A percentile compares a stretch with the other conserved stretches of the same genome.
phyloP scores from a whole-genome alignment of 768 basidiomycete species.

The Pisolithus tinctorius region DNA sequence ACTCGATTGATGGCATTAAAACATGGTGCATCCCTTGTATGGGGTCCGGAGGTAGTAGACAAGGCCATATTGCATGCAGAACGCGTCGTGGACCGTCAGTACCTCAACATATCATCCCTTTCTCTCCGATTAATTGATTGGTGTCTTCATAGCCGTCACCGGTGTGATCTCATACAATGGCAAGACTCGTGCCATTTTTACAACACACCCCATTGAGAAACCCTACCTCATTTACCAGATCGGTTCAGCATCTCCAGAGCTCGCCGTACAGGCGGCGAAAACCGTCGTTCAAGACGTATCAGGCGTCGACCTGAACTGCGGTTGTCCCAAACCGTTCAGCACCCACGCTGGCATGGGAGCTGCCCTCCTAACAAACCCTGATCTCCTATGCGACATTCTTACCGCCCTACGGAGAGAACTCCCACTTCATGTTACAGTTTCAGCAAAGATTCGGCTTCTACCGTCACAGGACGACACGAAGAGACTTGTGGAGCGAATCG shows the following conservation, averaged over 20 bases:
- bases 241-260: conserved; percentile 81
- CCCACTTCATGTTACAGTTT: conserved; percentile 77
- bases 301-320: conserved; percentile 95
- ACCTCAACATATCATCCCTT: background rate
- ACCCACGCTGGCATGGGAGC: conserved; percentile 96
- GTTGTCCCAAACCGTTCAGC: conserved; percentile 95
- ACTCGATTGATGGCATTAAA: conserved; percentile 83
- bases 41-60: conserved; percentile 96
- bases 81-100: conserved; percentile 81
- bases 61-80: conserved; percentile 87
- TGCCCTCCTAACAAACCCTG: conserved; percentile 86
- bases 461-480: conserved; percentile 84
- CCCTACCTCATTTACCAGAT: conserved; percentile 94
- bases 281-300: conserved; percentile 83
- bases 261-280: conserved; percentile 89
- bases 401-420: conserved; percentile 66
- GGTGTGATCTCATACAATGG: conserved; percentile 87
- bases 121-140: background rate
- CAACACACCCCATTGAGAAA: conserved; percentile 91
- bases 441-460: conserved; percentile 88
- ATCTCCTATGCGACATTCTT: conserved; percentile 85
- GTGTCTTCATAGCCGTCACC: conserved; percentile 52
- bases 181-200: conserved; percentile 78
- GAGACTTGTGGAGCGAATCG: conserved; percentile 81
- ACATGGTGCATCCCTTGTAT: conserved; percentile 89